phyloP scores from a whole-genome alignment of 2,329 filamentous ascomycete species.

The Alternaria viburni region DNA sequence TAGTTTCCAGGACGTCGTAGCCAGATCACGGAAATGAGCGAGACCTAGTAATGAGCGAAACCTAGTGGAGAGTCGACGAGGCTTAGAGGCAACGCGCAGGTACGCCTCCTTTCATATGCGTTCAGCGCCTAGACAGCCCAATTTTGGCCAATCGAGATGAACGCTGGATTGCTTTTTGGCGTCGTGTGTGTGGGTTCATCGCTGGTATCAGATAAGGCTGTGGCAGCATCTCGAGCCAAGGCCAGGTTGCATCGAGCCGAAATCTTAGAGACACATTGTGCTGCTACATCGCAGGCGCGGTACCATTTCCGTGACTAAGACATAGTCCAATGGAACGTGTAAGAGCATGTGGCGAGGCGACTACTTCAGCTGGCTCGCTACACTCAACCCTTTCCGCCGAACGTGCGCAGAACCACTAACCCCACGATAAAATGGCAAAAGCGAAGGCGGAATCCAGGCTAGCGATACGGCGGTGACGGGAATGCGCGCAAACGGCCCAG shows the following conservation, averaged over 20 bases:
- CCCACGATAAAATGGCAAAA: constrained; percentile 1
- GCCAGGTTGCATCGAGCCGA: constrained; percentile 9
- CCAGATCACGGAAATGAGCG: not conserved
- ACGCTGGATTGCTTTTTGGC: not conserved
- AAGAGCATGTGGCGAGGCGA: not conserved
- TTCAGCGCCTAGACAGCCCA: not conserved
- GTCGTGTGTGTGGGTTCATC: constrained; percentile 1
- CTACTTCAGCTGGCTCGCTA: constrained; percentile 8
- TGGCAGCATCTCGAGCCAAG: constrained; percentile 10
- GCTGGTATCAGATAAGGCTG: constrained; percentile 17
- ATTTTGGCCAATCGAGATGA: not conserved
- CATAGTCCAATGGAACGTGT: constrained; percentile 1
- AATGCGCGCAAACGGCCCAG: constrained; percentile 1
- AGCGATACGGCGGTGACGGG: not conserved
- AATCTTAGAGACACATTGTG: not conserved
- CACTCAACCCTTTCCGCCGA: constrained; percentile 11
- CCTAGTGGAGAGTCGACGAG: not conserved
- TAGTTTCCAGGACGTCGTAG: not conserved
- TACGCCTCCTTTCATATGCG: not conserved
- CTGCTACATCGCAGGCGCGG: not conserved
- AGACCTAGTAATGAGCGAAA: not conserved
- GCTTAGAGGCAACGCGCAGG: not conserved
- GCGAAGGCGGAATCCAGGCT: not conserved
- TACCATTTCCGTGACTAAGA: not conserved
- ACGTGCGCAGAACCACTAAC: constrained; percentile 1